Conservation (phyloP, 176 grass and related monocot genomes). For the Eragrostis nindensis region DNA sequence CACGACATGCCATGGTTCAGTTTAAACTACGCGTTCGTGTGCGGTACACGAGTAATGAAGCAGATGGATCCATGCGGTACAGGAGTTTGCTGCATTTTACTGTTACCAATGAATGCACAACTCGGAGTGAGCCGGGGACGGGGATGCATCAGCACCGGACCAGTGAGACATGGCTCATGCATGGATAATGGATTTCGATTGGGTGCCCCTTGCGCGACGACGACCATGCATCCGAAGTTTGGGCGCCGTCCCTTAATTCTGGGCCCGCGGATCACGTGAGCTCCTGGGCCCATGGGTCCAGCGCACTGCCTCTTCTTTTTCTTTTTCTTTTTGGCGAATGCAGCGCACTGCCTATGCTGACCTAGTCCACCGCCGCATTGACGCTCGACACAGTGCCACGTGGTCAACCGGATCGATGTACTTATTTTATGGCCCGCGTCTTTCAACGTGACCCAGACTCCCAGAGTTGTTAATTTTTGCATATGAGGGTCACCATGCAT, state of each 20-base stretch:
- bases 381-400: not conserved
- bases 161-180: not conserved
- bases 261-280: conserved; percentile 23
- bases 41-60: not conserved
- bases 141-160: not conserved
- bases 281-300: not conserved
- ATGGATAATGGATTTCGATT: too few species aligned
- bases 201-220: too few species aligned
- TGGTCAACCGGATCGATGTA: too few species aligned
- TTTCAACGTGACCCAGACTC: too few species aligned
- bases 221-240: not conserved
- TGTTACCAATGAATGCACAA: not conserved
- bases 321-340: too few species aligned
- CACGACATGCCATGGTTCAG: not conserved
- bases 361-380: conserved; percentile 36
- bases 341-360: conserved; percentile 19
- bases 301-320: not conserved
- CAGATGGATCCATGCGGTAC: not conserved
- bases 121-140: not conserved
- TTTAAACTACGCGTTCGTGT: not conserved
- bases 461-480: too few species aligned
- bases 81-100: not conserved
- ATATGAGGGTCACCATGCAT: too few species aligned
- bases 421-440: too few species aligned
- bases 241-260: not conserved